A percentile compares a stretch with the other conserved stretches of the same genome.
phyloP scores from a whole-genome alignment of 306 rosid genomes.

The Vigna radiata region DNA sequence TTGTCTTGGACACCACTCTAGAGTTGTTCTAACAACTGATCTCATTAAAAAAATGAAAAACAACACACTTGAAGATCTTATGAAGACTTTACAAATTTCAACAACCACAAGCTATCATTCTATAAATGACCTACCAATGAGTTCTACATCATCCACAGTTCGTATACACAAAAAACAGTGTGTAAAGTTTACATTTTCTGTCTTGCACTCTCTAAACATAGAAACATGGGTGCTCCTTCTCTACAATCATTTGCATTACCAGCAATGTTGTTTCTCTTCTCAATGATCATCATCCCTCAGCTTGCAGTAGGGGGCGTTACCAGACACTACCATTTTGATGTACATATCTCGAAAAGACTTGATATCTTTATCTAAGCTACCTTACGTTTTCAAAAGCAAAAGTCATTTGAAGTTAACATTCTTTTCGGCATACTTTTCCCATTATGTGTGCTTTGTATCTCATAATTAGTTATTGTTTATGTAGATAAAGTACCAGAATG shows the following conservation, averaged over 20 bases:
- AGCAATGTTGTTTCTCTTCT: neutral
- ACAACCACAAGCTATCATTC: conserved; percentile 36
- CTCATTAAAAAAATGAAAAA: conserved; percentile 19
- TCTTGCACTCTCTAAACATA: conserved; percentile 8
- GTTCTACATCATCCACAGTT: conserved; percentile 23
- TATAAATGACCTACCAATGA: conserved; percentile 43
- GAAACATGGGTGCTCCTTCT: conserved; percentile 48
- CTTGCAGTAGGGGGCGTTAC: neutral
- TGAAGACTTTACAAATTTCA: neutral
- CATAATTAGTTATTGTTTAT: neutral
- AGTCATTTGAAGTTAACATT: neutral
- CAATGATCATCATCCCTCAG: neutral
- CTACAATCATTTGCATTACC: conserved; percentile 2
- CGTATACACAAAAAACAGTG: neutral
- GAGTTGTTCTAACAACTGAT: conserved; percentile 65
- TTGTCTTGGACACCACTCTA: conserved; percentile 75
- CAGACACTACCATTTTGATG: conserved; percentile 3
- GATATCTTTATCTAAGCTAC: neutral
- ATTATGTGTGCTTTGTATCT: neutral
- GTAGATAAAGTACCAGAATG: conserved; percentile 51
- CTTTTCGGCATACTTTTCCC: neutral
- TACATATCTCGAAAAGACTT: neutral
- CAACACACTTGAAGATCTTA: neutral
- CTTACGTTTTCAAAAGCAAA: neutral
- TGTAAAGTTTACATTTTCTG: neutral